Conservation (phyloP, 139 green algal species). For the Parachlorella kessleri region DNA sequence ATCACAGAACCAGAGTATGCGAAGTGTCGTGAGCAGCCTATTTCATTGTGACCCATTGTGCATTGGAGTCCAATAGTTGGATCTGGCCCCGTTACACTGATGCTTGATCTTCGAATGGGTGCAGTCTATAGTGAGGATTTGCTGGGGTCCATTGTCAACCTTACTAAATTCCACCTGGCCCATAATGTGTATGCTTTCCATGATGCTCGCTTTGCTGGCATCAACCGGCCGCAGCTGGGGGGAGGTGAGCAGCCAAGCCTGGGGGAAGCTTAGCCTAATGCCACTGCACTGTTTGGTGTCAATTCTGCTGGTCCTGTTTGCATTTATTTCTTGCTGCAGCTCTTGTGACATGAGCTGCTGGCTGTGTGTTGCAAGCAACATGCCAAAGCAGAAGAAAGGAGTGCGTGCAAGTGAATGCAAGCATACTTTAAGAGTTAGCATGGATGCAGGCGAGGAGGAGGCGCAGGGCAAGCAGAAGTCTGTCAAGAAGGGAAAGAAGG, state of each 20-base stretch:
- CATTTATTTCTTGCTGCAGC: background rate
- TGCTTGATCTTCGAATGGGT: background rate
- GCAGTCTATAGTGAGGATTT: constrained; percentile 53
- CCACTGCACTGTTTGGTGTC: background rate
- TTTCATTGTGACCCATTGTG: background rate
- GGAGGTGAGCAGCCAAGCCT: no score
- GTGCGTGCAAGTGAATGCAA: no score
- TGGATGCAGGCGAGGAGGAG: background rate
- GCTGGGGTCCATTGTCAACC: constrained; percentile 39
- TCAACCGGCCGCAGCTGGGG: constrained; percentile 43
- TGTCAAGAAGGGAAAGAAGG: constrained; percentile 13
- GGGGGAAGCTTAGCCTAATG: no score
- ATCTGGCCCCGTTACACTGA: no score
- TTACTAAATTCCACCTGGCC: constrained; percentile 61
- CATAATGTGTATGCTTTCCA: constrained; percentile 70
- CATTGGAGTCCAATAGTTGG: no score
- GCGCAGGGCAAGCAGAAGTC: constrained; percentile 1
- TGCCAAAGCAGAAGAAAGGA: background rate
- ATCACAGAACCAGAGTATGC: no score
- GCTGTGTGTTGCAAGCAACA: background rate
- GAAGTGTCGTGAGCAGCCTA: background rate
- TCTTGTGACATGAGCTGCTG: background rate
- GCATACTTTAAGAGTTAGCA: no score
- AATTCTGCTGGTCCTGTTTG: background rate
- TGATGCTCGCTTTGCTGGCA: constrained; percentile 45